Base-by-base conservation (phyloP, 805 yeast species). In the Priceomyces castillae region DNA sequence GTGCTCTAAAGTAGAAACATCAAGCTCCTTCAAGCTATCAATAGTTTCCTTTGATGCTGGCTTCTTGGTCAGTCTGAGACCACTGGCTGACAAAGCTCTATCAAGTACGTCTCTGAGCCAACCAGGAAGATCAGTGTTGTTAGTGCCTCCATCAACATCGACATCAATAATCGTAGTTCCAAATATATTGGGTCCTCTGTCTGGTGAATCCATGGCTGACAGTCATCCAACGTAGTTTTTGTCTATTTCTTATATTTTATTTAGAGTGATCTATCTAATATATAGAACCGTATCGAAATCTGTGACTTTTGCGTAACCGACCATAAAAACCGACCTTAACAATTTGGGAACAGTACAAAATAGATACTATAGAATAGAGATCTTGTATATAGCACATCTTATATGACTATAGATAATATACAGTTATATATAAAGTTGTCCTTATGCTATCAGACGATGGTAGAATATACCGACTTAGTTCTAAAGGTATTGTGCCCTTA, bases 401-500 rank as follows among this genome's bases (percentile, higher is more conserved):
- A 28, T 28, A n/a, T 11, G 15, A 5, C 15, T n/a, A 28, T 12
- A 11, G 5, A 28, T 28, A 28, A 28, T 28, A 12, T 28, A 28
- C 31, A 28, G 31, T 12, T 28, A 28, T 28, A n/a, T 28, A 28
- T 28, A 12, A n/a, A 28, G 15, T 5, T 5, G 10, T 9, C 15
- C 31, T 10, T 12, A n/a, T 28, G 26, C 26, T 23, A 7, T 23
- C 10, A 23, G 10, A 23, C 10, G 26, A 23, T 7, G 26, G 26
- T 7, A 7, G 26, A 23, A 23, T 10, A 23, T 23, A 23, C 26
- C 26, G n/a, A 7, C 10, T 7, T 23, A 18, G 14, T 35, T 7
- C 42, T 50, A 66, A 43, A 77, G 53, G 56, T 82, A 82, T 54
- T 82, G 85, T 10, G 74, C 62, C 49, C 80, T 68, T 39, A 82